These are phyloP conservation scores for Staphylotrichum longicolle DNA, from an alignment of 495 filamentous ascomycete genomes.

Conservation along the genomic window DNA sequence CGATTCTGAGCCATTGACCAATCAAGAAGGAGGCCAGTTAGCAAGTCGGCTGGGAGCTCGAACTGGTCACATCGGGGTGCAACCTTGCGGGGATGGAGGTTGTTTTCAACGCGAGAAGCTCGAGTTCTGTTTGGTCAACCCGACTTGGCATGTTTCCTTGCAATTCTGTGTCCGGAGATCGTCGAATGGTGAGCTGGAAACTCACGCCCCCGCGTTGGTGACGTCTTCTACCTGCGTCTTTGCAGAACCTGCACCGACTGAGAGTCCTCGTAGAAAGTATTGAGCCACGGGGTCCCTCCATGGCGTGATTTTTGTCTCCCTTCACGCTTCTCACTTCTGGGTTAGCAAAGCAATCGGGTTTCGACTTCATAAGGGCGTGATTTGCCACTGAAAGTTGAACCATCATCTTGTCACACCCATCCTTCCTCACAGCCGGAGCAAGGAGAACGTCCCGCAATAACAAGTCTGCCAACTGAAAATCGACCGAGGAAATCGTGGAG, in stretches of 20 bases:
- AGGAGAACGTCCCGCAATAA: too few species aligned
- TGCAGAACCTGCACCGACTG: not conserved
- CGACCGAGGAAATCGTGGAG: constrained; percentile 8
- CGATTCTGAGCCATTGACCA: not conserved
- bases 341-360: not conserved
- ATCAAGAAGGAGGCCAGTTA: not conserved
- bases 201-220: not conserved
- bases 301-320: not conserved
- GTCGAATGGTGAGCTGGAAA: not conserved
- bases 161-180: not conserved
- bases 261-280: not conserved
- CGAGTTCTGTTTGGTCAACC: too few species aligned
- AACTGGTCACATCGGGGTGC: not conserved
- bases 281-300: not conserved
- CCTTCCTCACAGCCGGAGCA: too few species aligned
- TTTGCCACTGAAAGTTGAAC: too few species aligned
- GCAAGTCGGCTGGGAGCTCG: not conserved
- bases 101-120: too few species aligned
- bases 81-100: too few species aligned
- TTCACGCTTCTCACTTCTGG: not conserved
- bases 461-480: too few species aligned
- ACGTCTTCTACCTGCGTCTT: not conserved
- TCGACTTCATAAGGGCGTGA: not conserved
- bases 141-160: too few species aligned
- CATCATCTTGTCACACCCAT: too few species aligned